Conservation (phyloP, 2,329 filamentous ascomycete species). For the Colletotrichum sp. region DNA sequence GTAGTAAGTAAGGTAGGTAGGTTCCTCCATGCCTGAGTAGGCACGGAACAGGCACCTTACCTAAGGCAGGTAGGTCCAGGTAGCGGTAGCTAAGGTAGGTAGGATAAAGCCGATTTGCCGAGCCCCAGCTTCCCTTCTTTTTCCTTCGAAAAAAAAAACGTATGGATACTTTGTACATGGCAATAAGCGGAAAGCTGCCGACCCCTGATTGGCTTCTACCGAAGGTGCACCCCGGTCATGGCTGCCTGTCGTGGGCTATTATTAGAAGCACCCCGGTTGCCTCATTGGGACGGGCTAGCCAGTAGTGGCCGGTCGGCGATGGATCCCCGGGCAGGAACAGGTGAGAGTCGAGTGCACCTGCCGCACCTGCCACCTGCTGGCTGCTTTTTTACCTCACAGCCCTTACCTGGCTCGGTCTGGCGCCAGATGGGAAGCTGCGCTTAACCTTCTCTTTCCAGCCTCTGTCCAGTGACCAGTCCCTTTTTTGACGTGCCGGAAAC, state of each 20-base stretch:
- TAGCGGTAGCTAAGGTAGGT: not conserved
- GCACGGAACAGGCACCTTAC: not conserved
- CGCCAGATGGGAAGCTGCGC: not conserved
- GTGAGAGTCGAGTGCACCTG: slow-evolving; percentile 8
- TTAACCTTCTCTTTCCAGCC: slow-evolving; percentile 5
- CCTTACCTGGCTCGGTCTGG: not conserved
- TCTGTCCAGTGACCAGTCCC: not conserved
- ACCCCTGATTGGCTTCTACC: not conserved
- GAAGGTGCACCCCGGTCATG: not conserved
- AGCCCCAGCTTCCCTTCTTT: not conserved
- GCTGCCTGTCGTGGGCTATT: slow-evolving; percentile 4
- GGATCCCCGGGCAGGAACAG: slow-evolving; percentile 9
- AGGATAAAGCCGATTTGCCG: slow-evolving; percentile 14
- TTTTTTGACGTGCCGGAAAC: not conserved
- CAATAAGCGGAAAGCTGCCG: slow-evolving; percentile 2
- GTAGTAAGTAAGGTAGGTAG: not conserved
- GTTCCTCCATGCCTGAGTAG: not conserved
- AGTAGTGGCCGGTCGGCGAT: not conserved
- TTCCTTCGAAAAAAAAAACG: not conserved
- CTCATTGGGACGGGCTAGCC: not conserved
- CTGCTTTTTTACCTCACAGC: not conserved
- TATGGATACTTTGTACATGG: not conserved
- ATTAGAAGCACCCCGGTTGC: not conserved
- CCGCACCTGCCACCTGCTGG: not conserved
- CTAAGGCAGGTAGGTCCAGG: not conserved